Conservation (phyloP, 768 basidiomycete species). For the Tulasnella sp. region DNA sequence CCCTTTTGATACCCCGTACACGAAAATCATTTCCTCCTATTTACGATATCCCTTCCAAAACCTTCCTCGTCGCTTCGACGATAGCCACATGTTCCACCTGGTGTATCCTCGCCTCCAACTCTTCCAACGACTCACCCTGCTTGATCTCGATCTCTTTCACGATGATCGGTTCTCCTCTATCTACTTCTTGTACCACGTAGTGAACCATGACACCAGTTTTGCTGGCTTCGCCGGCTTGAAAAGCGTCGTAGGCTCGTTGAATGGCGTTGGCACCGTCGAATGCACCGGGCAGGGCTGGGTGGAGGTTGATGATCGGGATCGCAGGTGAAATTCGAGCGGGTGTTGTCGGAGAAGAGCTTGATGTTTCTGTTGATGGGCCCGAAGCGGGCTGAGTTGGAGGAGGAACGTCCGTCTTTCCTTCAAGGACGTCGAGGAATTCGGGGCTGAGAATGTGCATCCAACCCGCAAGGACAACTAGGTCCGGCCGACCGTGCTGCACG, state of each 20-base stretch:
- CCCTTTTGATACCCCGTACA: not conserved
- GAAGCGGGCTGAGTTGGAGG: not conserved
- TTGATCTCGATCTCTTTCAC: conserved; percentile 68
- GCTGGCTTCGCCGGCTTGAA: conserved; percentile 68
- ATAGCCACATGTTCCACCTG: conserved; percentile 82
- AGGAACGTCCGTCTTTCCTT: conserved; percentile 29
- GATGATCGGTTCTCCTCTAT: conserved; percentile 81
- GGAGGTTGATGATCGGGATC: conserved; percentile 89
- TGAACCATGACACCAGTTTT: conserved; percentile 89
- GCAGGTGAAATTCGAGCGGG: conserved; percentile 23
- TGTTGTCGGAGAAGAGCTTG: not conserved
- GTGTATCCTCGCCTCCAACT: conserved; percentile 72
- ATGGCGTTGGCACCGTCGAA: conserved; percentile 95
- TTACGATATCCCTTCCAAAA: conserved; percentile 34
- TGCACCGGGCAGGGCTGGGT: conserved; percentile 91
- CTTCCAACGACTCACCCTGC: conserved; percentile 62
- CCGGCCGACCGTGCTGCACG: conserved; percentile 40
- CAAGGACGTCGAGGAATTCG: conserved; percentile 62
- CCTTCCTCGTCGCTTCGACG: conserved; percentile 70
- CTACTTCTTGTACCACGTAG: conserved; percentile 85
- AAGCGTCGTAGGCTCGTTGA: conserved; percentile 81
- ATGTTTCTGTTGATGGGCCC: not conserved
- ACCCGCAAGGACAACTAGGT: conserved; percentile 89
- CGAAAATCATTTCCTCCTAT: not conserved
- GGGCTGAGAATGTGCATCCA: conserved; percentile 98